Base-by-base conservation (phyloP, 768 basidiomycete genomes). In the Pholiota molesta region DNA sequence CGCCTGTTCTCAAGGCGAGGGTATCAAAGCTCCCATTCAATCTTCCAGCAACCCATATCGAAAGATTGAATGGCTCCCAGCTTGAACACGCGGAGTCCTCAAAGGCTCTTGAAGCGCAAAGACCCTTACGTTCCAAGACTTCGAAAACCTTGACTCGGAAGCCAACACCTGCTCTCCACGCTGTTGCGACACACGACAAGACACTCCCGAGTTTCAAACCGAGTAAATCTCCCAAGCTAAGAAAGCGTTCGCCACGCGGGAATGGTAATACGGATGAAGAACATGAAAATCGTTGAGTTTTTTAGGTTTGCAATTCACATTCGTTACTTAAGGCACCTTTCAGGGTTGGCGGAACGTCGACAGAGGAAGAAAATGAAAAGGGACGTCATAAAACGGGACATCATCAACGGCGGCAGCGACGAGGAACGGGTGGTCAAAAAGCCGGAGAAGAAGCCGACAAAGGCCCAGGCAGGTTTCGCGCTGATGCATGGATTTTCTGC, bases 401-500 rank as follows among this genome's bases (percentile, higher is more conserved):
- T 52, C 60, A 59, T 65, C 60, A 49, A 66, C 55, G 49, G 60
- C 39, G 49, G 59, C 35, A 33, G 65, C 55, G 56, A 69, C 55
- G 47, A 70, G 75, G 71, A 10, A 56, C 33, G 71, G 42, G 51
- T 69, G 63, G 42, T 70, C 57, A 71, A 65, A 33, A 60, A 68
- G 44, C 75, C 72, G 56, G 71, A 69, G 59, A 65, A 63, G 29
- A 59, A 60, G 19, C 45, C 54, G 44, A 74, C 72, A n/a, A 81
- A 74, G 49, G 59, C 78, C 10, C 77, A 82, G 9, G 73, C 81
- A 1, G 85, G 81, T 4, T 76, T 89, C 35, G 87, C 88, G 0
- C 76, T 91, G 28, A 86, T 91, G 85, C 86, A 89, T 63, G 87
- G 86, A 0, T 88, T 90, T 68, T 73, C 80, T 16, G 83, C 89